phyloP scores from a whole-genome alignment of 2,329 filamentous ascomycete genomes.

The Xenoacremonium recifei region DNA sequence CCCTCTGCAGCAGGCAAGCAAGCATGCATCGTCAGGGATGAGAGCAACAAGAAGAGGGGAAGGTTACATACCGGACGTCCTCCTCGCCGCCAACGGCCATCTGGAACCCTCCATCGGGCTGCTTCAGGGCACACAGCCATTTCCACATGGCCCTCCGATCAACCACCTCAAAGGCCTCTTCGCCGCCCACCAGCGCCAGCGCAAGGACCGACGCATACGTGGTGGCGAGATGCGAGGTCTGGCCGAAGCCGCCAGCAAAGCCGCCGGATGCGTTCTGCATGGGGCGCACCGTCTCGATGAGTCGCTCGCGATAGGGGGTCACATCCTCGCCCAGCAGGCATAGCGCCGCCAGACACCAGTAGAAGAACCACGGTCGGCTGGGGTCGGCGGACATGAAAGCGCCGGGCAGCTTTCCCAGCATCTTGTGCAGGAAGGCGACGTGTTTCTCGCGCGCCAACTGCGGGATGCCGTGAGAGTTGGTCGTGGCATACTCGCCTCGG shows the following conservation, averaged over 20 bases:
- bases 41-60: conserved; percentile 2
- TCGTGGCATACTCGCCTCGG: conserved; percentile 48
- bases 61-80: conserved; percentile 69
- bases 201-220: conserved; percentile 83
- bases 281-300: conserved; percentile 72
- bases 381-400: conserved; percentile 77
- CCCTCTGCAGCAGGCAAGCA: too few relatives aligned
- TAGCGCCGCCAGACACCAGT: conserved; percentile 83
- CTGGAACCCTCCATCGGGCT: conserved; percentile 83
- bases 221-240: conserved; percentile 82
- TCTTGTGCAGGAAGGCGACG: conserved; percentile 60
- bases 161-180: conserved; percentile 70
- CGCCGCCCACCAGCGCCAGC: conserved; percentile 74
- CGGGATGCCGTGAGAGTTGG: conserved; percentile 74
- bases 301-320: conserved; percentile 62
- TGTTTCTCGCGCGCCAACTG: conserved; percentile 65
- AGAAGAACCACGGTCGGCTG: conserved; percentile 88
- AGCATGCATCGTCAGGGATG: conserved; percentile 11
- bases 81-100: conserved; percentile 86
- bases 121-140: conserved; percentile 85
- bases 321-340: conserved; percentile 74
- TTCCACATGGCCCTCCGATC: conserved; percentile 86
- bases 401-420: conserved; percentile 62
- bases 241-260: conserved; percentile 91
- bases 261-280: conserved; percentile 84